These are phyloP conservation scores for Oropetium thomaeum DNA, from an alignment of 176 grass and related monocot species.

Conservation along the genomic window DNA sequence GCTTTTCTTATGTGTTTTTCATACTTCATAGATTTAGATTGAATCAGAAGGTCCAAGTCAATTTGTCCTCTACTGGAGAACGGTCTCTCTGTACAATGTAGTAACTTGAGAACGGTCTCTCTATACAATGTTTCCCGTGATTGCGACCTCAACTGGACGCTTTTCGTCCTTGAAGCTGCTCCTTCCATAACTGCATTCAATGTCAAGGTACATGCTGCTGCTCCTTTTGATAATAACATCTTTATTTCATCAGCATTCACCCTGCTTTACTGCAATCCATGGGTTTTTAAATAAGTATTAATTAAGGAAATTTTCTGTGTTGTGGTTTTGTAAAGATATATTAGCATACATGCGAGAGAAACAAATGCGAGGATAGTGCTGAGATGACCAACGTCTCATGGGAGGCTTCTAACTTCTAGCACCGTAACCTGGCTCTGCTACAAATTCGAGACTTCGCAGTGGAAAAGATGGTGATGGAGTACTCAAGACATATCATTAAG, in stretches of 20 bases:
- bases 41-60: background rate
- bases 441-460: background rate
- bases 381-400: background rate
- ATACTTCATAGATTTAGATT: background rate
- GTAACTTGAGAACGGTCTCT: background rate
- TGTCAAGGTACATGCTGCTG: background rate
- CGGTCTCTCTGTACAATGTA: background rate
- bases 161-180: background rate
- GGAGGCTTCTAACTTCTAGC: background rate
- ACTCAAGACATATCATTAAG: background rate
- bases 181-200: background rate
- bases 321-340: background rate
- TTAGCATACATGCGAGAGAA: background rate
- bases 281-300: no score
- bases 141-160: background rate
- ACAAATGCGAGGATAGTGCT: background rate
- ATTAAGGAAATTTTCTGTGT: background rate
- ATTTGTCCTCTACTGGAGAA: no score
- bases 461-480: background rate
- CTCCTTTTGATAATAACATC: no score
- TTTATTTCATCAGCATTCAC: no score
- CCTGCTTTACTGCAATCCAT: no score
- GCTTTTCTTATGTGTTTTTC: background rate
- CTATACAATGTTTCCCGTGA: background rate
- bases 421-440: background rate